Percentiles rank a stretch among this genome's conserved stretches.
phyloP scores from a whole-genome alignment of 179 eudicot genomes.

The Pouteria campechiana region DNA sequence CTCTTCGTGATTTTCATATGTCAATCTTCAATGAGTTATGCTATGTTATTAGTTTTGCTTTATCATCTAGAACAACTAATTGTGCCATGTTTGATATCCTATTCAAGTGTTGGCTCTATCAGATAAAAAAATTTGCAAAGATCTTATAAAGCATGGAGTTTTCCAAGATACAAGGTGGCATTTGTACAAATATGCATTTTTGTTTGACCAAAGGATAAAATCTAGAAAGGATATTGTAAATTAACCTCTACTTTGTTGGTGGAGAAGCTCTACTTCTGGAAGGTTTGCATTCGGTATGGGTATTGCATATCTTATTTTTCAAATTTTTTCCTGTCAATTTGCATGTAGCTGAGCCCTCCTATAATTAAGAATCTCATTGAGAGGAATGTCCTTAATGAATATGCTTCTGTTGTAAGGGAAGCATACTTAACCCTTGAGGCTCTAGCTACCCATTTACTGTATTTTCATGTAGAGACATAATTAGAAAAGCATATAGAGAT shows the following conservation, averaged over 20 bases:
- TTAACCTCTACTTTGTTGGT: conserved; percentile 54
- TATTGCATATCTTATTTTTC: conserved; percentile 51
- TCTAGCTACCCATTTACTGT: conserved; percentile 56
- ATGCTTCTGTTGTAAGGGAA: conserved; percentile 52
- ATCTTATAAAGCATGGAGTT: conserved; percentile 42
- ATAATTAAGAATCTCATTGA: conserved; percentile 40
- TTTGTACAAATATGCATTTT: conserved; percentile 34
- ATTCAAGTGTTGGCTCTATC: conserved; percentile 78
- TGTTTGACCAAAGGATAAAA: conserved; percentile 60
- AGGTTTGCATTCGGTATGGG: conserved; percentile 70
- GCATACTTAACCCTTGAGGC: conserved; percentile 51
- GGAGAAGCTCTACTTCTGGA: conserved; percentile 79
- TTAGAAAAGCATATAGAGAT: conserved; percentile 12
- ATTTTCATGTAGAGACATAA: conserved; percentile 21
- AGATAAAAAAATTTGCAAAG: conserved; percentile 43
- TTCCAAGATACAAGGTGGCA: conserved; percentile 64
- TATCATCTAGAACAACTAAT: too few species aligned
- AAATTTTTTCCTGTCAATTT: conserved; percentile 55
- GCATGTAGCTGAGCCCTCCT: conserved; percentile 72
- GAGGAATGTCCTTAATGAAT: conserved; percentile 45
- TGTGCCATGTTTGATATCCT: too few species aligned
- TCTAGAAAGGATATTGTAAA: conserved; percentile 50
- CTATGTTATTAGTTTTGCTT: too few species aligned
- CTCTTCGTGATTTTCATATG: too few species aligned
- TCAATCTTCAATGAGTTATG: too few species aligned